phyloP scores from a whole-genome alignment of 805 yeast genomes.

The Dipodascopsis tothii region DNA sequence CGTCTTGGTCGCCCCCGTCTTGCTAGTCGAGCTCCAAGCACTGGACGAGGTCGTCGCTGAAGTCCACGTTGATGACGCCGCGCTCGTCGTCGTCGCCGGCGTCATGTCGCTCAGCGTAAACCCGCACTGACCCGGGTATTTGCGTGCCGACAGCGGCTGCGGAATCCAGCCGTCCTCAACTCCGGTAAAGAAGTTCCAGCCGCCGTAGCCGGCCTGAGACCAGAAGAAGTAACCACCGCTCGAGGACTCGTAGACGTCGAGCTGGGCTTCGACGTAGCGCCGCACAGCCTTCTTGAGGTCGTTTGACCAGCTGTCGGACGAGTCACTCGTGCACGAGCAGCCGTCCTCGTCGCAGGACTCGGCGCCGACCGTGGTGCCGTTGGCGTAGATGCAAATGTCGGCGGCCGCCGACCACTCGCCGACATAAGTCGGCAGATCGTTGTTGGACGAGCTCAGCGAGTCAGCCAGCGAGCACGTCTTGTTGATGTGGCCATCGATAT shows the following conservation, averaged over 20 bases:
- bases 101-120: conserved; percentile 14
- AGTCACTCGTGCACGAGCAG: conserved; percentile 39
- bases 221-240: conserved; percentile 83
- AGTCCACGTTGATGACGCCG: background rate
- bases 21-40: background rate
- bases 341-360: conserved; percentile 73
- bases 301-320: conserved; percentile 50
- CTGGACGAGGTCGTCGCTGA: background rate
- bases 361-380: conserved; percentile 74
- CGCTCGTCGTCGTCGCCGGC: background rate
- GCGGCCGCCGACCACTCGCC: conserved; percentile 90
- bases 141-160: conserved; percentile 62
- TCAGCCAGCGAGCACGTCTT: conserved; percentile 7
- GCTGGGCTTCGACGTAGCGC: conserved; percentile 75
- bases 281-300: conserved; percentile 53
- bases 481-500: conserved; percentile 13
- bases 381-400: conserved; percentile 14
- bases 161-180: conserved; percentile 62
- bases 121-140: conserved; percentile 61
- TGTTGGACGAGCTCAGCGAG: conserved; percentile 4
- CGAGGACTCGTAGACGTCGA: conserved; percentile 65
- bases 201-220: conserved; percentile 81
- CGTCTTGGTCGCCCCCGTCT: background rate
- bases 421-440: conserved; percentile 37
- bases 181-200: conserved; percentile 74